Evolutionary conservation across 306 rosid species (phyloP).

Genomic region (Acacia confusa): DNA sequence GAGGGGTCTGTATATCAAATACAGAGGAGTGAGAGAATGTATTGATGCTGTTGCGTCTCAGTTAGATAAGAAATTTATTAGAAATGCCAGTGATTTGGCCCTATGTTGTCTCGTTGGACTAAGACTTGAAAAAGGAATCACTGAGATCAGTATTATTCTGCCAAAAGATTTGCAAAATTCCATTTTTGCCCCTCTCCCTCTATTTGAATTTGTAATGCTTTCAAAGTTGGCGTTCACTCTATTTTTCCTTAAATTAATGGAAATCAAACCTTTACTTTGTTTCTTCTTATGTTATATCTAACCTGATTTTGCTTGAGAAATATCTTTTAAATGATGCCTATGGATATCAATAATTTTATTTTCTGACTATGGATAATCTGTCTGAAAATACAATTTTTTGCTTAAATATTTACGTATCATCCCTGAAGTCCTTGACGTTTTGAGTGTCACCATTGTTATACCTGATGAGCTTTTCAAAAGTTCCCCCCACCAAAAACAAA

Average conservation of each 20-base stretch:
- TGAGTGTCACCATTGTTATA: background rate
- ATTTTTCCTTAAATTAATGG: background rate
- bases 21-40: constrained; percentile 2
- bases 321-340: background rate
- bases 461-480: background rate
- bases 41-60: constrained; percentile 6
- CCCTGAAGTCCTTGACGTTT: background rate
- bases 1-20: constrained; percentile 4
- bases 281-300: background rate
- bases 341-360: background rate
- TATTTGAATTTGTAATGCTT: background rate
- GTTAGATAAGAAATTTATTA: constrained; percentile 16
- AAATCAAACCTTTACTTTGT: background rate
- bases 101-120: background rate
- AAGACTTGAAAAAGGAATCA: background rate
- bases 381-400: background rate
- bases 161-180: background rate
- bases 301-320: background rate
- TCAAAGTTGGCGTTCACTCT: background rate
- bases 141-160: background rate
- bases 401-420: background rate
- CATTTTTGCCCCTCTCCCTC: background rate
- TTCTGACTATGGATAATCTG: background rate
- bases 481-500: too few relatives aligned
- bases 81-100: background rate